Base-by-base conservation (phyloP, 352 stramenopile genomes). In the Globisporangium paroecandrum region DNA sequence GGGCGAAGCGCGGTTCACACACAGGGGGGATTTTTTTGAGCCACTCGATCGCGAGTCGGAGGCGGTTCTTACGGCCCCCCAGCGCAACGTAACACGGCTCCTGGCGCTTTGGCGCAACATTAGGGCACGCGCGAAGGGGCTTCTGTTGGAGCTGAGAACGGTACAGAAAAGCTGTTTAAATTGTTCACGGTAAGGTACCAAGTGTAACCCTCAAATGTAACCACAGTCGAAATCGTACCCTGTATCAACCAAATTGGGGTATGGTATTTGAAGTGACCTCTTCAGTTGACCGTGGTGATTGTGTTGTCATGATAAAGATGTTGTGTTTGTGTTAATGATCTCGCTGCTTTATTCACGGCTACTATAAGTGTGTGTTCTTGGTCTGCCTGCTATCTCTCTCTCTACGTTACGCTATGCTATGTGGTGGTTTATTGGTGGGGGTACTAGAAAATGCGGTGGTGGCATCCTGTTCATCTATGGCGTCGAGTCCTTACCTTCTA, bases 401-500 rank as follows among this genome's bases (percentile, higher is more conserved):
- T 20, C 55, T 60, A 60, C n/a, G 27, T 27, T 59, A 41, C 12
- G 32, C 24, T 47, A 34, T 61, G 55, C 41, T 60, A n/a, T 41
- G 27, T 60, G 29, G 22, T 34, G 22, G 20, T 27, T 12, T 60
- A 18, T 60, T 43, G 55, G 34, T 46, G 18, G 54, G n/a, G 51
- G 27, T 15, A 38, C 32, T 20, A 61, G 25, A 61, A 29, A 47
- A 41, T 47, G 55, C 20, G 55, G 36, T 43, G 36, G 36, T 46
- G 1, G 29, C 55, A 61, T 61, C 20, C 29, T 34, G 6, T n/a
- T 25, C 29, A 38, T 43, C 32, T 62, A 62, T 13, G 32, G 56
- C n/a, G 49, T 29, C 18, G 43, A 51, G 36, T 60, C 55, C 55
- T 49, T 62, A n/a, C 57, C 54, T 25, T 75, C 82, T 41, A 91